Percentiles rank a stretch among this genome's conserved stretches.
phyloP scores from a whole-genome alignment of 2,329 filamentous ascomycete species.

The Nothophaeocryptopus gaeumannii region DNA sequence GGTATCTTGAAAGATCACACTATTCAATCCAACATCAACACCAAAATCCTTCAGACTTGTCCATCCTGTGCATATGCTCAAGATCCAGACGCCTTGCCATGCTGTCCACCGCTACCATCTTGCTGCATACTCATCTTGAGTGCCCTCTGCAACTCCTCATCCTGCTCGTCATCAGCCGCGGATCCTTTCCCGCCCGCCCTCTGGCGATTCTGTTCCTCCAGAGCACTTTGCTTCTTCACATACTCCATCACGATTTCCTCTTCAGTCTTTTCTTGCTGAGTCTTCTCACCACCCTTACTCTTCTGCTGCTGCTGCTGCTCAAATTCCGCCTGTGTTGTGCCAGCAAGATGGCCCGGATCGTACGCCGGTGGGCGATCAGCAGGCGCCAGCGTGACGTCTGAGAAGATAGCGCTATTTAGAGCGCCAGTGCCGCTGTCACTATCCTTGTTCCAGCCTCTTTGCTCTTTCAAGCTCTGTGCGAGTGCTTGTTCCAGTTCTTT shows the following conservation, averaged over 20 bases:
- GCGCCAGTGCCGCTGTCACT: conserved; percentile 23
- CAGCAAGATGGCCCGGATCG: conserved; percentile 29
- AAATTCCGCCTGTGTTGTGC: conserved; percentile 28
- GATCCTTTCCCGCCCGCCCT: conserved; percentile 29
- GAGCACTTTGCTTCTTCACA: conserved; percentile 71
- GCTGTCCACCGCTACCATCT: no score
- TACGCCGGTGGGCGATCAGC: conserved; percentile 22
- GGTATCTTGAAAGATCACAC: no score
- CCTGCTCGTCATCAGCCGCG: conserved; percentile 22
- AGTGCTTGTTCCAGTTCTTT: conserved; percentile 46
- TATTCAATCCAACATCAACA: no score
- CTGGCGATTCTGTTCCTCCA: conserved; percentile 58
- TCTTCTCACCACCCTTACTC: conserved; percentile 25
- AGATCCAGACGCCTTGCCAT: conserved; percentile 19
- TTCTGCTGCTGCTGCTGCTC: conserved; percentile 12
- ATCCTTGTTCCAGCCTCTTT: conserved; percentile 28
- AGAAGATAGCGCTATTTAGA: conserved; percentile 20
- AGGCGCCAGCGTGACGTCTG: conserved; percentile 15
- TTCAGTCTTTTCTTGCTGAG: conserved; percentile 50
- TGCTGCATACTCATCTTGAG: conserved; percentile 55
- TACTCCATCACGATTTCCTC: conserved; percentile 75
- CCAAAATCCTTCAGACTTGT: no score
- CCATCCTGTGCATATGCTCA: conserved; percentile 1
- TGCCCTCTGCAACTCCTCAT: conserved; percentile 55
- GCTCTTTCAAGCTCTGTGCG: conserved; percentile 45